Evolutionary conservation across 495 filamentous ascomycete species (phyloP).

Genomic region (Hypoxylon fragiforme): DNA sequence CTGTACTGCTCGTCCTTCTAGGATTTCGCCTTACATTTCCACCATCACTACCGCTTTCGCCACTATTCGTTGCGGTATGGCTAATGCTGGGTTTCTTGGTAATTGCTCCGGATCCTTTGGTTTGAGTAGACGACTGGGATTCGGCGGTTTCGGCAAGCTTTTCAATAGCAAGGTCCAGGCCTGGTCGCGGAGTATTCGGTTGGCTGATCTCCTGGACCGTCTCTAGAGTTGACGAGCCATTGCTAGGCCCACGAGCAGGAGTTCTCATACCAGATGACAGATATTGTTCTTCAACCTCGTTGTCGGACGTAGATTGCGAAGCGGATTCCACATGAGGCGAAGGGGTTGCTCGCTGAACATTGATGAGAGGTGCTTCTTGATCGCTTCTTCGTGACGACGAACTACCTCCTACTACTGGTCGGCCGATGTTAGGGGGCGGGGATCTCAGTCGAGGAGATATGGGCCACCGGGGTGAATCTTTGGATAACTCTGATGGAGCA

Average conservation of each 20-base stretch:
- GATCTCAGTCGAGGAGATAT: constrained; percentile 68
- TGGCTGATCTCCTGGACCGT: constrained; percentile 92
- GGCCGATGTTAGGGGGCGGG: constrained; percentile 61
- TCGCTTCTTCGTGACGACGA: constrained; percentile 51
- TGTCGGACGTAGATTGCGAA: constrained; percentile 46
- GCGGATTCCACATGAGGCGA: constrained; percentile 43
- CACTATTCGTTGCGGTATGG: constrained; percentile 43
- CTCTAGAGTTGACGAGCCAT: constrained; percentile 72
- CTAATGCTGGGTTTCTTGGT: constrained; percentile 40
- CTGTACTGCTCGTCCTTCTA: constrained; percentile 38
- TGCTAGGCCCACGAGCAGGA: constrained; percentile 66
- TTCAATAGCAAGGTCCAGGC: constrained; percentile 45
- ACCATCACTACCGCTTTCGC: constrained; percentile 67
- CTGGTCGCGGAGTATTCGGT: constrained; percentile 68
- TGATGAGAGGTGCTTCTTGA: constrained; percentile 55
- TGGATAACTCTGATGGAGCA: constrained; percentile 55
- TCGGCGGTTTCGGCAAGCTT: constrained; percentile 54
- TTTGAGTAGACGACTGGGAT: constrained; percentile 43
- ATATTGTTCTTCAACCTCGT: constrained; percentile 58
- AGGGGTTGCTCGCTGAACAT: constrained; percentile 57
- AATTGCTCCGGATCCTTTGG: constrained; percentile 38
- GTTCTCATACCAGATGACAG: constrained; percentile 61
- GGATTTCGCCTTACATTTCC: constrained; percentile 46
- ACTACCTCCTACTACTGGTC: constrained; percentile 37
- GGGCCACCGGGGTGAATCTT: constrained; percentile 64